A percentile compares a stretch with the other conserved stretches of the same genome.
phyloP scores from a whole-genome alignment of 495 filamentous ascomycete genomes.

The Tuber brumale region DNA sequence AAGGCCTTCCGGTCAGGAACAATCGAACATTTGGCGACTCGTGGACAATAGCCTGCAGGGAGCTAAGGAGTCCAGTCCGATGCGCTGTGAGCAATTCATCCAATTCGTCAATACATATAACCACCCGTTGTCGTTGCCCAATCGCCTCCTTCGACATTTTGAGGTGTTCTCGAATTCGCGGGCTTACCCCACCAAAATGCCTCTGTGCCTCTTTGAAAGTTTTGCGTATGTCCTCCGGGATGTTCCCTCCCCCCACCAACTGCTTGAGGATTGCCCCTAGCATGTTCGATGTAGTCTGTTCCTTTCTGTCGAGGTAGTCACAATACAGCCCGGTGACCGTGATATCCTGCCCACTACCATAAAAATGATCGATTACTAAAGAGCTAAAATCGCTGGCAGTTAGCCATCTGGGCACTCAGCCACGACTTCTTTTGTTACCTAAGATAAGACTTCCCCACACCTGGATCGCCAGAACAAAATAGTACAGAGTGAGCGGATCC shows the following conservation, averaged over 20 bases:
- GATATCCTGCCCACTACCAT: not conserved
- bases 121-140: not conserved
- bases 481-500: not conserved
- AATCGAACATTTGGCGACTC: not conserved
- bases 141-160: not conserved
- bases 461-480: not conserved
- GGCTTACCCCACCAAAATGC: not conserved
- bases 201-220: not conserved
- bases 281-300: not conserved
- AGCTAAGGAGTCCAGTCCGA: not conserved
- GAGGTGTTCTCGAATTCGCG: not conserved
- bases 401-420: not conserved
- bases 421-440: not conserved
- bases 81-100: not conserved
- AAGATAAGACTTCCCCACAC: not conserved
- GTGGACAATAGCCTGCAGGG: not conserved
- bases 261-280: not conserved
- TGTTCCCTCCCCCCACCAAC: not conserved
- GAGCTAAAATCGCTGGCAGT: not conserved
- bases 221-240: not conserved
- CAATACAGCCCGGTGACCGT: not conserved
- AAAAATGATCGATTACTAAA: not conserved
- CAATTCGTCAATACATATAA: not conserved
- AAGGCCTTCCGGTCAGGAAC: not conserved
- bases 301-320: not conserved